Conservation (phyloP, 495 filamentous ascomycete genomes). For the Penicillium riverlandense region DNA sequence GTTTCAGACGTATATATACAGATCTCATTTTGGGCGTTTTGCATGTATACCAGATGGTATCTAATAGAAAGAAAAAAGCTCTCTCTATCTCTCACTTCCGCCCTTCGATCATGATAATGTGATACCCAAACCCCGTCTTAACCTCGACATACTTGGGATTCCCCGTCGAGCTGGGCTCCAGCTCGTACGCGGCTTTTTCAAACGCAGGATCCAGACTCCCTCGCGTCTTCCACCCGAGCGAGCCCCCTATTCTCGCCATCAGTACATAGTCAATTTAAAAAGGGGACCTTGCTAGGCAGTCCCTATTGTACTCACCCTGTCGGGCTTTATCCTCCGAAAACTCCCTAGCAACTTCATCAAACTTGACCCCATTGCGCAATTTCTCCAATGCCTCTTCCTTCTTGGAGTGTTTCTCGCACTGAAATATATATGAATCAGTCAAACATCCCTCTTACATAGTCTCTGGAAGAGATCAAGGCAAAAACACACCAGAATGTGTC, state of each 20-base stretch:
- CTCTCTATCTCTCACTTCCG: slow-evolving; percentile 39
- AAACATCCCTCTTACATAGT: neutral
- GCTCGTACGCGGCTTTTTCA: slow-evolving; percentile 72
- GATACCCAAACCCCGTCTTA: slow-evolving; percentile 85
- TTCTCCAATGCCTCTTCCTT: slow-evolving; percentile 84
- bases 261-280: too few species aligned
- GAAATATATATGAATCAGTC: neutral
- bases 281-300: too few species aligned
- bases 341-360: slow-evolving; percentile 81
- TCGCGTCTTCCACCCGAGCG: slow-evolving; percentile 76
- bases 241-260: slow-evolving; percentile 49
- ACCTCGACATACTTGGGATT: slow-evolving; percentile 72
- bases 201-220: slow-evolving; percentile 68
- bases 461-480: neutral
- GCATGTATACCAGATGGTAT: neutral
- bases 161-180: slow-evolving; percentile 68
- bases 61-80: too few species aligned
- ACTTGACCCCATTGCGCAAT: slow-evolving; percentile 68
- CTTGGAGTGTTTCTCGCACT: slow-evolving; percentile 84
- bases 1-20: slow-evolving; percentile 7
- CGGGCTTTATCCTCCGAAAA: slow-evolving; percentile 87
- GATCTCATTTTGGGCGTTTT: neutral
- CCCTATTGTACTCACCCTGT: slow-evolving; percentile 48
- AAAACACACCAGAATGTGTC: slow-evolving; percentile 72
- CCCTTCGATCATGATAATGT: slow-evolving; percentile 85